These are phyloP conservation scores for Penicillium sp. DNA, from an alignment of 2,329 filamentous ascomycete genomes.

Conservation along the genomic window DNA sequence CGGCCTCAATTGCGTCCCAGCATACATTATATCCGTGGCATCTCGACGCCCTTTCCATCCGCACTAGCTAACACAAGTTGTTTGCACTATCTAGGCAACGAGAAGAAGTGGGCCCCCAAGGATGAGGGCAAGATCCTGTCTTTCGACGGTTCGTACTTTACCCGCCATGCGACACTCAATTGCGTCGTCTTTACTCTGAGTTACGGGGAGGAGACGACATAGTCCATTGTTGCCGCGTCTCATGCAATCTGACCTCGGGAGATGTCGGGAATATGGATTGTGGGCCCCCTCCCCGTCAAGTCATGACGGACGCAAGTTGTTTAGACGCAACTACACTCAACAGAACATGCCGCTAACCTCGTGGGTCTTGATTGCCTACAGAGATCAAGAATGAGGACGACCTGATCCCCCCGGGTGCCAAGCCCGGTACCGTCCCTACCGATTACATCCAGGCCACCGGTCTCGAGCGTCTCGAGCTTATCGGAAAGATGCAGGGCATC, in stretches of 20 bases:
- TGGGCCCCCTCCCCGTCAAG: slow-evolving; percentile 10
- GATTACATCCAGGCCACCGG: slow-evolving; percentile 95
- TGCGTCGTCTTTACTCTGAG: slow-evolving; percentile 11
- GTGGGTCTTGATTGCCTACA: slow-evolving; percentile 43
- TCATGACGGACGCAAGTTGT: background rate
- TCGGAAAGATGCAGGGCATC: slow-evolving; percentile 98
- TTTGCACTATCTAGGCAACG: slow-evolving; percentile 29
- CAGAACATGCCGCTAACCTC: slow-evolving; percentile 20
- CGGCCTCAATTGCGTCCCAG: slow-evolving; percentile 23
- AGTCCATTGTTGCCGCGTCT: background rate
- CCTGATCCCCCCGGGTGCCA: slow-evolving; percentile 78
- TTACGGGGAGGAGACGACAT: slow-evolving; percentile 1
- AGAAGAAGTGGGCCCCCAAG: slow-evolving; percentile 43
- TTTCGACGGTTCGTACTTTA: slow-evolving; percentile 43
- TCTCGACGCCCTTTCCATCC: background rate
- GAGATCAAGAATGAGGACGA: slow-evolving; percentile 82
- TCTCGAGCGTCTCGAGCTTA: slow-evolving; percentile 96
- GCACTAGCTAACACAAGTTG: slow-evolving; percentile 26
- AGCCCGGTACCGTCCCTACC: slow-evolving; percentile 79
- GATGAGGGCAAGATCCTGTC: slow-evolving; percentile 44
- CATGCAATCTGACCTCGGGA: slow-evolving; percentile 13
- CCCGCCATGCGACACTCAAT: slow-evolving; percentile 13
- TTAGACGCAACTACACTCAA: background rate
- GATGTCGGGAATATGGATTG: slow-evolving; percentile 12
- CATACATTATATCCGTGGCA: background rate